Evolutionary conservation across 108 stramenopile genomes (phyloP), one percentile per base, ranked within the genome.

Genomic region (Licmophora abbreviata): DNA sequence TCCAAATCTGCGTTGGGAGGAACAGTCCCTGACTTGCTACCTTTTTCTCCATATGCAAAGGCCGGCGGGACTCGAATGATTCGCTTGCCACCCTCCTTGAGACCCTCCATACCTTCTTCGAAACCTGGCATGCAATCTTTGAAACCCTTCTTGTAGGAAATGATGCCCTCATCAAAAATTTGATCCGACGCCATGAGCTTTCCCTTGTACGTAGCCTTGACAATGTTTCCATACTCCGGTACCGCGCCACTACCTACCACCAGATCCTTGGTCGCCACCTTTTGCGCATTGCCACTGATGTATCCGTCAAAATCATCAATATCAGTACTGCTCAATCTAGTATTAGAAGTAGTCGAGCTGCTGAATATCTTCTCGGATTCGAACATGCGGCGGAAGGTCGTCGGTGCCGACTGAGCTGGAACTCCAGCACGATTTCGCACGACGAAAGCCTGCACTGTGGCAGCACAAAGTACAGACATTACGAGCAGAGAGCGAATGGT

Each of bases 1-100:
- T 63, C 36, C 0, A 86, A 56, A 28, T 73, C 75, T 9, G 77
- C 61, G 0, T 64, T 66, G 26, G 69, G 63, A 17, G 85, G 85
- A 47, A 86, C 79, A 4, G 51, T 63, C 12, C 34, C 38, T 0
- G 32, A 63, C 8, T 69, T 67, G 2, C 72, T 75, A n/a, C 80
- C 85, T 18, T 17, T 12, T 8, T 51, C 63, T 1, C 80, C 86
- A 46, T 84, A 93, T 28, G 69, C 88, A 24, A 86, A 28, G 22
- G 52, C 57, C 0, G 84, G 56, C 18, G 92, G 92, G 31, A 93
- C 64, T 40, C 20, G 15, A 1, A 48, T 40, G 1, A 37, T 52
- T 4, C 67, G 54, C 22, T 57, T 54, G 24, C 61, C 68, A 8
- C 68, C 68, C 14, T 56, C 61, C 10, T 46, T 44, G 62, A 69